Conservation (phyloP, 1,284 basidiomycete genomes). For the Ceratorhiza oryzae-sativae region DNA sequence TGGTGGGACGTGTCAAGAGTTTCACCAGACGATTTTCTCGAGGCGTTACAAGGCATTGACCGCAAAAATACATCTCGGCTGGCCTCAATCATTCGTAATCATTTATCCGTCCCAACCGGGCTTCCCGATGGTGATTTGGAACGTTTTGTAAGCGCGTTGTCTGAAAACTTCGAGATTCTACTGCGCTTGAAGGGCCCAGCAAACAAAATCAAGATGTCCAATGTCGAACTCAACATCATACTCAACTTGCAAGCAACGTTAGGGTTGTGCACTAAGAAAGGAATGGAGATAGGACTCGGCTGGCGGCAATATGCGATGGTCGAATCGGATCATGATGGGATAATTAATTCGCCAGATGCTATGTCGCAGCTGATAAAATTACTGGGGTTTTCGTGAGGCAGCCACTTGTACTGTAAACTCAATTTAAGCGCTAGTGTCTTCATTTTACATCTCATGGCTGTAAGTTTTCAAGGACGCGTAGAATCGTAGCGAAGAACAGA, state of each 20-base stretch:
- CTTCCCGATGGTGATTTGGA: too few relatives aligned
- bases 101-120: too few relatives aligned
- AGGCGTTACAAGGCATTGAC: too few relatives aligned
- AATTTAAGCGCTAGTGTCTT: not conserved
- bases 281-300: not conserved
- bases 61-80: too few relatives aligned
- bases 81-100: too few relatives aligned
- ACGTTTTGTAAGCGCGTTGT: not conserved
- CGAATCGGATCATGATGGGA: not conserved
- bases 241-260: not conserved
- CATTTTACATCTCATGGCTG: not conserved
- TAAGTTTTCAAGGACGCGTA: not conserved
- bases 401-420: too few relatives aligned
- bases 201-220: not conserved
- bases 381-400: too few relatives aligned
- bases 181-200: not conserved
- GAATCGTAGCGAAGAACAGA: conserved; percentile 5
- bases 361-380: too few relatives aligned
- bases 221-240: not conserved
- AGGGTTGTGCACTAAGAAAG: not conserved
- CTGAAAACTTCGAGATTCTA: not conserved
- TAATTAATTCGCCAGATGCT: too few relatives aligned
- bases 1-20: too few relatives aligned
- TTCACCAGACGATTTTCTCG: too few relatives aligned
- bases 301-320: not conserved